phyloP scores from a whole-genome alignment of 2,329 filamentous ascomycete genomes.

The Pseudovirgaria hyperparasitica region DNA sequence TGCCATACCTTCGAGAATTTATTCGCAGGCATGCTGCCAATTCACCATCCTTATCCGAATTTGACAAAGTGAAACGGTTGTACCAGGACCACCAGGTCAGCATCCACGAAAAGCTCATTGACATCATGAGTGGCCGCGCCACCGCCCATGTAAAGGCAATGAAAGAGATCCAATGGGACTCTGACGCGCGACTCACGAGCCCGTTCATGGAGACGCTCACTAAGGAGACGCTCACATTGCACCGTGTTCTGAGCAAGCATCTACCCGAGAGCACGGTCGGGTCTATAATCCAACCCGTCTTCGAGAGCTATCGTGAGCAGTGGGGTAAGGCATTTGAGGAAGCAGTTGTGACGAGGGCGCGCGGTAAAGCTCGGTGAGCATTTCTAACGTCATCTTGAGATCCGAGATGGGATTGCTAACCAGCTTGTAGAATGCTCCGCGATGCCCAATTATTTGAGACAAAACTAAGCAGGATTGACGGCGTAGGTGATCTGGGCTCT shows the following conservation, averaged over 20 bases:
- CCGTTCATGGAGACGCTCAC: slow-evolving; percentile 76
- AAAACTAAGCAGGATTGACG: slow-evolving; percentile 65
- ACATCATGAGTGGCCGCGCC: slow-evolving; percentile 77
- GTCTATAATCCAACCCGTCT: slow-evolving; percentile 79
- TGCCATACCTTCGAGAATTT: slow-evolving; percentile 86
- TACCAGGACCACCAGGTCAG: slow-evolving; percentile 82
- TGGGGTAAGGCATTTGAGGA: slow-evolving; percentile 59
- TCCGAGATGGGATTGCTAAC: slow-evolving; percentile 1
- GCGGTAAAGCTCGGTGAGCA: slow-evolving; percentile 58
- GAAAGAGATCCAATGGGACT: slow-evolving; percentile 64
- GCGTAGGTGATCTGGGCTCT: slow-evolving; percentile 61
- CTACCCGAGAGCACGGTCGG: slow-evolving; percentile 63
- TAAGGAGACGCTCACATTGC: slow-evolving; percentile 74
- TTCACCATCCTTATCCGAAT: slow-evolving; percentile 53
- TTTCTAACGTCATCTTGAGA: slow-evolving; percentile 9
- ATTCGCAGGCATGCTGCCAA: slow-evolving; percentile 57
- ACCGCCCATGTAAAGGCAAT: slow-evolving; percentile 61
- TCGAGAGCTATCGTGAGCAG: slow-evolving; percentile 67
- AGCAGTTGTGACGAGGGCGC: slow-evolving; percentile 50
- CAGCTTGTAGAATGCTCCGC: slow-evolving; percentile 49
- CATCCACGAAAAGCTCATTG: slow-evolving; percentile 85
- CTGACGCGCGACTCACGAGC: slow-evolving; percentile 36
- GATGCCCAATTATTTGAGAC: slow-evolving; percentile 63
- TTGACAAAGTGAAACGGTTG: slow-evolving; percentile 73
- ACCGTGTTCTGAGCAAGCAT: slow-evolving; percentile 73